Evolutionary conservation across 2,329 filamentous ascomycete species (phyloP).

Genomic region (Penicillium sp.): DNA sequence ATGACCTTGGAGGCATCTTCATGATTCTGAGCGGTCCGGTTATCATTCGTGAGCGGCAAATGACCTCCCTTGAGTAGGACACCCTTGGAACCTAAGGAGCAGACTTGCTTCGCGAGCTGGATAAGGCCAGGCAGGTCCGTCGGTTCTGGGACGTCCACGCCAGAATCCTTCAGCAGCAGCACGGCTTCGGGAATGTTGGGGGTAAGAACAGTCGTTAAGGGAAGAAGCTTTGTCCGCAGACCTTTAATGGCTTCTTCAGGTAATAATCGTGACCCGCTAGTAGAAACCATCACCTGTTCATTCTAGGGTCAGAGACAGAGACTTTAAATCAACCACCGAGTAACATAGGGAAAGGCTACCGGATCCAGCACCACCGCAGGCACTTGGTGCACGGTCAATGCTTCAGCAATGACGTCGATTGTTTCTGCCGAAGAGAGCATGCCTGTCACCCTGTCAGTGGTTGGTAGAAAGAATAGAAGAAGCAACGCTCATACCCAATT

Average conservation of each 20-base stretch:
- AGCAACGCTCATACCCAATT: slow-evolving; percentile 60
- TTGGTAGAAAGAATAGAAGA: no score
- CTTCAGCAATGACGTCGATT: slow-evolving; percentile 58
- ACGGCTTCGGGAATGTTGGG: slow-evolving; percentile 44
- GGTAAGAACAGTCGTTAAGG: slow-evolving; percentile 41
- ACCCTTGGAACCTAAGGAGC: slow-evolving; percentile 62
- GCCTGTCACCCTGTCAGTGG: slow-evolving; percentile 47
- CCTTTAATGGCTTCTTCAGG: slow-evolving; percentile 36
- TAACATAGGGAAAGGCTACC: slow-evolving; percentile 43
- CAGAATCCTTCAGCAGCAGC: slow-evolving; percentile 38
- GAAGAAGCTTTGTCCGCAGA: slow-evolving; percentile 35
- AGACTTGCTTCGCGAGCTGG: slow-evolving; percentile 56
- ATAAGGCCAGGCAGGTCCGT: slow-evolving; percentile 58
- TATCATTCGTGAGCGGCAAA: slow-evolving; percentile 60
- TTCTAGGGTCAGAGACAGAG: slow-evolving; percentile 8
- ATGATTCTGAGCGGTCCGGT: slow-evolving; percentile 49
- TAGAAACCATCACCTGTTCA: slow-evolving; percentile 70
- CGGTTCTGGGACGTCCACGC: slow-evolving; percentile 39
- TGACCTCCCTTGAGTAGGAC: slow-evolving; percentile 89
- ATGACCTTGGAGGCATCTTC: slow-evolving; percentile 60
- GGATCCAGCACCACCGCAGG: slow-evolving; percentile 62
- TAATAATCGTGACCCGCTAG: slow-evolving; percentile 41
- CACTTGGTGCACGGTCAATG: slow-evolving; percentile 52
- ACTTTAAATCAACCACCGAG: no score
- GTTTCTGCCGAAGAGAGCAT: slow-evolving; percentile 71